Evolutionary conservation across 176 grass and related monocot species (phyloP).

Genomic region (Lolium perenne): DNA sequence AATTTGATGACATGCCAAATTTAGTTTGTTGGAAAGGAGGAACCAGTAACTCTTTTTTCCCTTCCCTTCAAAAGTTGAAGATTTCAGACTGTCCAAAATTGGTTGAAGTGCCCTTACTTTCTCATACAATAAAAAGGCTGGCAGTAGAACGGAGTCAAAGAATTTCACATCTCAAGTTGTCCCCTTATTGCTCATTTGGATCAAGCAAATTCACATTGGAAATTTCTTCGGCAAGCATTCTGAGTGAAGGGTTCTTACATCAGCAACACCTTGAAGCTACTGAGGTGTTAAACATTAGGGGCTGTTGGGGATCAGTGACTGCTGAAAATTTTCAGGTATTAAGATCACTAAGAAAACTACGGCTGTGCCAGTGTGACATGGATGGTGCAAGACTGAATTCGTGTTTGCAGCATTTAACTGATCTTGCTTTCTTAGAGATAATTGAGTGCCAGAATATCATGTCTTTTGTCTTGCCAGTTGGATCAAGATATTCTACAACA

Average conservation of each 20-base stretch:
- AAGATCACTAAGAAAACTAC: conserved; percentile 45
- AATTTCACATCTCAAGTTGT: conserved; percentile 33
- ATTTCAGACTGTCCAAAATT: conserved; percentile 53
- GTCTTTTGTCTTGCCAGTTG: conserved; percentile 39
- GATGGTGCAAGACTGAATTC: background rate
- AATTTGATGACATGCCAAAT: conserved; percentile 39
- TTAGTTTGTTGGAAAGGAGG: conserved; percentile 28
- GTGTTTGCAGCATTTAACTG: conserved; percentile 38
- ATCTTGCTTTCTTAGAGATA: conserved; percentile 44
- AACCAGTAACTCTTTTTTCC: background rate
- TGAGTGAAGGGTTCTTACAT: conserved; percentile 41
- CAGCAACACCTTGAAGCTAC: conserved; percentile 47
- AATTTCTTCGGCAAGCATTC: conserved; percentile 36
- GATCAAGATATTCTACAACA: conserved; percentile 9
- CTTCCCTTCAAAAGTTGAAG: conserved; percentile 36
- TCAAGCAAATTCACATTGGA: conserved; percentile 43
- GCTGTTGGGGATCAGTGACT: conserved; percentile 7
- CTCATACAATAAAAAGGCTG: conserved; percentile 36
- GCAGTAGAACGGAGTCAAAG: conserved; percentile 31
- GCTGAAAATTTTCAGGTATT: conserved; percentile 32
- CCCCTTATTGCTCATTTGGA: conserved; percentile 27
- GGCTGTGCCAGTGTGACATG: conserved; percentile 33
- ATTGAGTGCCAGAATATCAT: conserved; percentile 46
- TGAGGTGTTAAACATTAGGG: conserved; percentile 46
- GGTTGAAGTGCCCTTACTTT: conserved; percentile 37